Evolutionary conservation across 306 rosid genomes (phyloP), one percentile per base, ranked within the genome.

Genomic region (Mimosa bimucronata): DNA sequence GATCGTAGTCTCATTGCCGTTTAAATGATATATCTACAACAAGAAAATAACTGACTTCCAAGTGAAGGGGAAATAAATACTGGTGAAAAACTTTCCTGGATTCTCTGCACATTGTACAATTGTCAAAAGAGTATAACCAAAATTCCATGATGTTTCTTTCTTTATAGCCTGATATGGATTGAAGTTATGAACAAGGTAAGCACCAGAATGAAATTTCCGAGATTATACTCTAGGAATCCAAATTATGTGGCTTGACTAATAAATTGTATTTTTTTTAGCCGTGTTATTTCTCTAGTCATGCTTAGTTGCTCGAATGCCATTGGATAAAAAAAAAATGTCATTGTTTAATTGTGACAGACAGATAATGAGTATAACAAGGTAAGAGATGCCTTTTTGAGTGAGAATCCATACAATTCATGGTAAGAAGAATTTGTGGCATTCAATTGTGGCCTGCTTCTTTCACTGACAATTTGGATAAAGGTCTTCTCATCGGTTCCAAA

Each of bases 61-160:
- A 73, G 55, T 50, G 19, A 57, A 71, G 30, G 76, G 80, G 45
- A n/a, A n/a, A n/a, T n/a, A n/a, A 73, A 77, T 89, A 94, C 98
- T 87, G 0, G 97, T 89, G 13, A 94, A 94, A 75, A 79, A 90
- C 81, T 64, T 83, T 7, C 86, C 91, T 29, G 92, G 97, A 89
- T 88, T 88, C 84, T 84, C 84, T 45, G 96, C 82, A 46, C 94
- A 89, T 73, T 37, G 88, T 78, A 92, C 40, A 50, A 92, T 90
- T 66, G 94, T 86, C 77, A 83, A 12, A 73, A 94, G 98, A 62
- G 90, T 95, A 41, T 73, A 55, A 74, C 76, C 87, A 38, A 94
- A 91, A 52, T 69, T 25, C 42, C 97, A 97, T 0, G 94, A 89
- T 9, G 97, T 90, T 86, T 94, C 97, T 1, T 87, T 89, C 86